Conservation (phyloP, 106 monocot species). For the Gastrodia elata region DNA sequence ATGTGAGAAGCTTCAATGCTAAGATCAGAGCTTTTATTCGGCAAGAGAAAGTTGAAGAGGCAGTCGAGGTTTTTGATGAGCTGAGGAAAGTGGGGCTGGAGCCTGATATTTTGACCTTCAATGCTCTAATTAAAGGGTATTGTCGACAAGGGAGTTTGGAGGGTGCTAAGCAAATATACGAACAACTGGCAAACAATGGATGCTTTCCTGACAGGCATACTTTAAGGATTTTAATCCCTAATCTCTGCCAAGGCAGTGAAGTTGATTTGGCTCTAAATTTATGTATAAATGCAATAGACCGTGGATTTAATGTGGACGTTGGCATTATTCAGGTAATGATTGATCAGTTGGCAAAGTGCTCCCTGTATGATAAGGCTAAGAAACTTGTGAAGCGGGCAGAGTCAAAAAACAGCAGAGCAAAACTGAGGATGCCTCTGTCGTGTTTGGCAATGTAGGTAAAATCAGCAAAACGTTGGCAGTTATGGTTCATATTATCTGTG, state of each 20-base stretch:
- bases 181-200: slow-evolving; percentile 9
- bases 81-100: slow-evolving; percentile 16
- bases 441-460: slow-evolving; percentile 6
- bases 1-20: slow-evolving; percentile 49
- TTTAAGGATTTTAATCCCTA: slow-evolving; percentile 4
- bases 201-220: slow-evolving; percentile 7
- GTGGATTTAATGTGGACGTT: slow-evolving; percentile 5
- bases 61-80: slow-evolving; percentile 22
- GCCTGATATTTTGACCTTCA: slow-evolving; percentile 28
- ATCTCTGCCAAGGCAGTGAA: slow-evolving; percentile 2
- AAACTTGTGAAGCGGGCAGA: slow-evolving; percentile 2
- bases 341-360: slow-evolving; percentile 7
- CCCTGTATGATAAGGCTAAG: slow-evolving; percentile 1
- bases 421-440: slow-evolving; percentile 4
- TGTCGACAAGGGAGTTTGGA: slow-evolving; percentile 44
- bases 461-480: neutral
- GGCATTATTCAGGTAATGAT: slow-evolving; percentile 3
- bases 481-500: neutral
- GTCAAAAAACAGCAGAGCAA: neutral
- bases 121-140: slow-evolving; percentile 56
- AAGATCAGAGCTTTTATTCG: slow-evolving; percentile 41
- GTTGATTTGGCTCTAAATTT: slow-evolving; percentile 3
- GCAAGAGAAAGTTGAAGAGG: slow-evolving; percentile 25
- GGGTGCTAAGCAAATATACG: slow-evolving; percentile 46
- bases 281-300: neutral